Base-by-base conservation (phyloP, 306 rosid species). In the Parietaria judaica region DNA sequence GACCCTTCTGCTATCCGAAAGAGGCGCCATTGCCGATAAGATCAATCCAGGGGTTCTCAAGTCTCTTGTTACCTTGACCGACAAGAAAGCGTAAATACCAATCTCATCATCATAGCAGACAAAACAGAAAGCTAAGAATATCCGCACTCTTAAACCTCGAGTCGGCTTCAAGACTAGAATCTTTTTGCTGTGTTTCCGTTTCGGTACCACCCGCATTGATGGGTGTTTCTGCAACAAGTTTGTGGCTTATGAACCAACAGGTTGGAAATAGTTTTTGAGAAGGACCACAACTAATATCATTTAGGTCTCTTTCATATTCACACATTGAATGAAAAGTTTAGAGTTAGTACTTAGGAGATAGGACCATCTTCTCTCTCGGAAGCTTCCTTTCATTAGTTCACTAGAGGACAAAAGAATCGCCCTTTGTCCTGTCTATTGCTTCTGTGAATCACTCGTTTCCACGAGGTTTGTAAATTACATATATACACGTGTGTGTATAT, bases 41-140 rank as follows among this genome's bases (percentile, higher is more conserved):
- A 78, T 90, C 60, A 76, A 81, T 78, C 97, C 91, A 3, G 89
- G 79, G 34, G 72, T 90, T 65, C 81, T 90, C 53, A 87, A 77
- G 54, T 78, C 96, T 16, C 70, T 91, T 44, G 82, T 88, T 69
- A 81, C 86, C 63, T 70, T 91, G 48, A 68, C 74, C 73, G 97
- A 90, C 82, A 87, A 80, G 61, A 67, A 79, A 58, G 81, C 76
- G 68, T 78, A 80, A 77, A 52, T 64, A 4, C 12, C 54, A 63
- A 68, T 17, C 48, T 64, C 15, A 35, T 51, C 38, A 37, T 55
- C 47, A 48, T 38, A 12, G 34, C 68, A 63, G 58, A 10, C 38
- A 6, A 23, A 45, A 16, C 15, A 2, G 62, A 66, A 11, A 34
- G 47, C 35, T 3, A 37, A 39, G 36, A 57, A 46, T 31, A 2